Percentiles rank a stretch among this genome's conserved stretches.
Conservation (phyloP, 768 basidiomycete genomes). For the Leccinum uliginosum region DNA sequence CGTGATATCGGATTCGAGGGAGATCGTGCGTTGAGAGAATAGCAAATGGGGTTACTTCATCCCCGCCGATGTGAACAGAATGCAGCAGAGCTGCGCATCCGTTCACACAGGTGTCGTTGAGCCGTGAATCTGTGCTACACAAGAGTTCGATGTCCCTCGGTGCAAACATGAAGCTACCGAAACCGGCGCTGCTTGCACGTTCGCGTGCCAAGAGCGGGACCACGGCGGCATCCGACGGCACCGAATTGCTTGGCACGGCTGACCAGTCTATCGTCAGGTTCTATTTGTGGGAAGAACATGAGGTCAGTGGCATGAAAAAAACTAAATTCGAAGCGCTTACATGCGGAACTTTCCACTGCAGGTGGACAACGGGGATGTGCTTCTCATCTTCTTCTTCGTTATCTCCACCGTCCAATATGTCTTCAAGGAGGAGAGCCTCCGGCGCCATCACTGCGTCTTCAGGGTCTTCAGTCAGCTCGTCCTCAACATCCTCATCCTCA, state of each 20-base stretch:
- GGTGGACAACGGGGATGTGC: neutral
- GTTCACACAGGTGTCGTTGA: neutral
- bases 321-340: neutral
- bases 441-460: neutral
- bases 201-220: too few relatives aligned
- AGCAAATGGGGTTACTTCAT: neutral
- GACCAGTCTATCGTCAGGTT: too few relatives aligned
- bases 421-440: neutral
- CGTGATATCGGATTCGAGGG: neutral
- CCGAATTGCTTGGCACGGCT: too few relatives aligned
- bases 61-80: neutral
- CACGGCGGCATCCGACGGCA: too few relatives aligned
- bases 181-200: neutral
- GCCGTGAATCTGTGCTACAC: neutral
- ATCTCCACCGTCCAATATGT: neutral
- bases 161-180: neutral
- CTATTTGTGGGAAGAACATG: too few relatives aligned
- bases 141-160: neutral
- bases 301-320: too few relatives aligned
- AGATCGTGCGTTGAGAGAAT: neutral
- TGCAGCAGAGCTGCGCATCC: neutral
- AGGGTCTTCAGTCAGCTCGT: neutral
- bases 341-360: neutral
- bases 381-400: neutral
- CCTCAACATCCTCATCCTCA: neutral